Conservation (phyloP, 2,329 filamentous ascomycete species). For the Aureobasidium leucospermi region DNA sequence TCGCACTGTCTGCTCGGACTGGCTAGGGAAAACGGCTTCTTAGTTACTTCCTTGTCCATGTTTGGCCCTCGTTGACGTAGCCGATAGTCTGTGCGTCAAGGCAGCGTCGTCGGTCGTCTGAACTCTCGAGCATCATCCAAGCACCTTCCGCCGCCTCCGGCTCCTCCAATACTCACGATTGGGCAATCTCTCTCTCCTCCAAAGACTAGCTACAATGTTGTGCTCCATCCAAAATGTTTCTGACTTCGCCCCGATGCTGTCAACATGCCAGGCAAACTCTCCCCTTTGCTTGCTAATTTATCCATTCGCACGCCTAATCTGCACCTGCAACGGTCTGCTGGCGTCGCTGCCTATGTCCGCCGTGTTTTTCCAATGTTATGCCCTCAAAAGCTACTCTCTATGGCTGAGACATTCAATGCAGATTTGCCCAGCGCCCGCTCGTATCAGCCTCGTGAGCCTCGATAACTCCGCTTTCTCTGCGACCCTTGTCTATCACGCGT, state of each 20-base stretch:
- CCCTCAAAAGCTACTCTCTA: background rate
- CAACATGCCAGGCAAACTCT: background rate
- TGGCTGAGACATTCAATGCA: conserved; percentile 11
- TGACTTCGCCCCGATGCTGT: background rate
- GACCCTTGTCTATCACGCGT: background rate
- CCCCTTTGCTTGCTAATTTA: background rate
- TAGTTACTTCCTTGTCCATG: background rate
- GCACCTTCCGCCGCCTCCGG: background rate
- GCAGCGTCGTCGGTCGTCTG: no score
- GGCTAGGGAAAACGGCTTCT: background rate
- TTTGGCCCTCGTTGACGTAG: background rate
- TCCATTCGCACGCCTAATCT: conserved; percentile 2
- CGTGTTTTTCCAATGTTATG: background rate
- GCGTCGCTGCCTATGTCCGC: background rate
- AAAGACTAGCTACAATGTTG: background rate
- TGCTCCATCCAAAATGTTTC: background rate
- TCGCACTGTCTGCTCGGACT: background rate
- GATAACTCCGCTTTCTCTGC: background rate
- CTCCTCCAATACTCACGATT: background rate
- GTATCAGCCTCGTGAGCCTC: background rate
- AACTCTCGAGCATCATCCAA: no score
- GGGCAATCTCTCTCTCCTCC: background rate
- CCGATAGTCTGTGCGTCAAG: background rate
- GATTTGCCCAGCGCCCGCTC: background rate
- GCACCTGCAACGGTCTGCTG: background rate